Percentiles rank a stretch among this genome's conserved stretches.
These are phyloP conservation scores for Saccharomyces hybrid DNA, from an alignment of 1,139 yeast species.

Conservation along the genomic window DNA sequence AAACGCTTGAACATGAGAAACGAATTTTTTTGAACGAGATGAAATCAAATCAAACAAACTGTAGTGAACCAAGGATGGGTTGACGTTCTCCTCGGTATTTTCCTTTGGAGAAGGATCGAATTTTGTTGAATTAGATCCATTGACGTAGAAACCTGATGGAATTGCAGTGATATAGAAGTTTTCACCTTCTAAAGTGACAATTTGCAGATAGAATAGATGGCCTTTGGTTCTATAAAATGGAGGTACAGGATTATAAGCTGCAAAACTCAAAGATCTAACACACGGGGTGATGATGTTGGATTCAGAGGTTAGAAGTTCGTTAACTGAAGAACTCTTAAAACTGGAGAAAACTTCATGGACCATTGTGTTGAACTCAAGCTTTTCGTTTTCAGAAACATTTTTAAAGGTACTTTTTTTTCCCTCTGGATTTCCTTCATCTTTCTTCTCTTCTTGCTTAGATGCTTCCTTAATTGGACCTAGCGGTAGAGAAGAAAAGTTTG, in stretches of 20 bases:
- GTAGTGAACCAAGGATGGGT: constrained; percentile 25
- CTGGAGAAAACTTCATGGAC: constrained; percentile 23
- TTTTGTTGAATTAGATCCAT: constrained; percentile 55
- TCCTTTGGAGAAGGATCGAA: constrained; percentile 59
- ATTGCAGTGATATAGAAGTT: constrained; percentile 70
- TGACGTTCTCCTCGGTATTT: constrained; percentile 10
- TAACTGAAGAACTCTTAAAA: constrained; percentile 15
- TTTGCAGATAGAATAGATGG: constrained; percentile 67
- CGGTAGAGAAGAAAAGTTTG: constrained; percentile 25
- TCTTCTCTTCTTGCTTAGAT: constrained; percentile 12
- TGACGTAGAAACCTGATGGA: constrained; percentile 69
- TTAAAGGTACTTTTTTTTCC: constrained; percentile 16
- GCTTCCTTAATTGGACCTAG: constrained; percentile 21
- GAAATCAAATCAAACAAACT: constrained; percentile 32
- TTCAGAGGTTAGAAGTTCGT: constrained; percentile 23
- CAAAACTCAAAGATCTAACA: constrained; percentile 49
- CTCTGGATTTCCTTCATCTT: constrained; percentile 11
- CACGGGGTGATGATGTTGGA: constrained; percentile 31
- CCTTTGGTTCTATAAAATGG: constrained; percentile 53
- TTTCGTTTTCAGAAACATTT: constrained; percentile 32
- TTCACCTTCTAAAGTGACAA: constrained; percentile 76
- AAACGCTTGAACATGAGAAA: constrained; percentile 34
- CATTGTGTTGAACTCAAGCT: constrained; percentile 23
- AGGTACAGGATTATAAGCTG: constrained; percentile 91
- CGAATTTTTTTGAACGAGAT: constrained; percentile 34